Conservation (phyloP, 345 rosid genomes). For the Citrus cavaleriei region DNA sequence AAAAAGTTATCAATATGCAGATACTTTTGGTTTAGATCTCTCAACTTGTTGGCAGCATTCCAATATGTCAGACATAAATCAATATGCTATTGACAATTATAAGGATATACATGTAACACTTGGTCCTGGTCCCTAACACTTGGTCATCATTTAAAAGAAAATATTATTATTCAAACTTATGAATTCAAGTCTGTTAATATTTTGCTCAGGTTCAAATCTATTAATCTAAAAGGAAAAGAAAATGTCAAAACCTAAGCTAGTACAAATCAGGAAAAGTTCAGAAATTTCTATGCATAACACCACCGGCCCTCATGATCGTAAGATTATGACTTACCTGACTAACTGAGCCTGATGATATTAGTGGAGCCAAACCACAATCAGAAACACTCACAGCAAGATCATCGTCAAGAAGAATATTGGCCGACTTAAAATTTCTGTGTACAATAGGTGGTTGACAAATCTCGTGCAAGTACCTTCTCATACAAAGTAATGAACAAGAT, state of each 20-base stretch:
- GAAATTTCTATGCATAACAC: background rate
- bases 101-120: background rate
- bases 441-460: constrained; percentile 80
- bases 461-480: constrained; percentile 87
- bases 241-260: constrained; percentile 3
- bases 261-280: background rate
- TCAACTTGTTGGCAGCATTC: background rate
- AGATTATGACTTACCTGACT: constrained; percentile 62
- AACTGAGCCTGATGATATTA: constrained; percentile 82
- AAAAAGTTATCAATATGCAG: too few species aligned
- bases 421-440: constrained; percentile 88
- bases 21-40: background rate
- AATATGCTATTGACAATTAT: background rate
- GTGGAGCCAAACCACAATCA: constrained; percentile 87
- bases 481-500: constrained; percentile 14
- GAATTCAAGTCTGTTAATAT: background rate
- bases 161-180: background rate
- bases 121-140: background rate
- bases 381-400: constrained; percentile 74
- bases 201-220: background rate
- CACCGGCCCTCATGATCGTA: background rate
- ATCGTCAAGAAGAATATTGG: constrained; percentile 83
- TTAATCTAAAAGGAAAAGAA: background rate
- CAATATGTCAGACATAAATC: background rate
- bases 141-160: background rate